These are phyloP conservation scores for Galerina marginata DNA, from an alignment of 768 basidiomycete species.

Conservation along the genomic window DNA sequence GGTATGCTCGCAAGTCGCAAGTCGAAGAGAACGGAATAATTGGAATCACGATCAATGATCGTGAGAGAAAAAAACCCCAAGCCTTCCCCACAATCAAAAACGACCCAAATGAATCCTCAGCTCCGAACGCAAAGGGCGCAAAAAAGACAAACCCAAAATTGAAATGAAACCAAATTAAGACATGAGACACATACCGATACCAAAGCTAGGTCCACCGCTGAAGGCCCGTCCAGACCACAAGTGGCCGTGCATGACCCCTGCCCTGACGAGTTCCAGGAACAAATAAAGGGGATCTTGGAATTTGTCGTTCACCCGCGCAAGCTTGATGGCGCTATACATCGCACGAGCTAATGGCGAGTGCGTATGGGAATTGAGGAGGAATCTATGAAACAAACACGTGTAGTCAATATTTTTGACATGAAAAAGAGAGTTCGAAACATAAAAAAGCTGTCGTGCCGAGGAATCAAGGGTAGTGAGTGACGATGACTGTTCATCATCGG, in stretches of 20 bases:
- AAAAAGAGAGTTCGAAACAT: neutral
- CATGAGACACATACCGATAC: slow-evolving; percentile 63
- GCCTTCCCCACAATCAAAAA: slow-evolving; percentile 1
- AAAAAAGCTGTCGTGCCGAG: neutral
- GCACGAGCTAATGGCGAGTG: slow-evolving; percentile 92
- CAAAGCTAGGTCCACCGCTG: slow-evolving; percentile 95
- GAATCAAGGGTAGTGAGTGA: neutral
- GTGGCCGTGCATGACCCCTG: slow-evolving; percentile 96
- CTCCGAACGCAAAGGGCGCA: slow-evolving; percentile 10
- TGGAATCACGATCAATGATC: slow-evolving; percentile 22
- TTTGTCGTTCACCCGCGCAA: slow-evolving; percentile 90
- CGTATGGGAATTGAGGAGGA: slow-evolving; percentile 85
- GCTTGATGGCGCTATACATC: slow-evolving; percentile 81
- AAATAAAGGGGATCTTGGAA: slow-evolving; percentile 97
- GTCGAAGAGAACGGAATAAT: slow-evolving; percentile 4
- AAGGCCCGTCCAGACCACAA: slow-evolving; percentile 87
- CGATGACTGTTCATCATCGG: slow-evolving; percentile 7
- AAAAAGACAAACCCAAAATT: slow-evolving; percentile 1
- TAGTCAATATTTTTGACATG: slow-evolving; percentile 3
- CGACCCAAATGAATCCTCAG: slow-evolving; percentile 3
- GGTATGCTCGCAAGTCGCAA: neutral
- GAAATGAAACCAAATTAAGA: slow-evolving; percentile 13
- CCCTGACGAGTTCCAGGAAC: slow-evolving; percentile 93
- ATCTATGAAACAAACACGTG: slow-evolving; percentile 53
- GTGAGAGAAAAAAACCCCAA: slow-evolving; percentile 29